Base-by-base conservation (phyloP, 1,139 yeast species). In the Magnusiomyces tetraspermus region DNA sequence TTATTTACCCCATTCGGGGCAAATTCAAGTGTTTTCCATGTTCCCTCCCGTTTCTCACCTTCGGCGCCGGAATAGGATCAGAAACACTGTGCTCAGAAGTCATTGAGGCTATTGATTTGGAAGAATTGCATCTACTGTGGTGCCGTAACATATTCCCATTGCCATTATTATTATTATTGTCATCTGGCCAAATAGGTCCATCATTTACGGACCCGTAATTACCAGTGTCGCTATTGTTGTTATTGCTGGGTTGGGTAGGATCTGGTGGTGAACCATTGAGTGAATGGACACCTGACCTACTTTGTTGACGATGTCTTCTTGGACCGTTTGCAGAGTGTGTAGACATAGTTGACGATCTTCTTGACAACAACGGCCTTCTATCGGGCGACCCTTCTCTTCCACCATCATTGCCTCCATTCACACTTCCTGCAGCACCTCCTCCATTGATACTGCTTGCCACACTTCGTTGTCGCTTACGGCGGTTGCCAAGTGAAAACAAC, bases 401-500 rank as follows among this genome's bases (percentile, higher is more conserved):
- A n/a, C n/a, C n/a, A n/a, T n/a, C n/a, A n/a, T n/a, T n/a, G n/a
- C n/a, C n/a, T 19, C 26, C 51, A 15, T 10, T 28, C 4, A 21
- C 43, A 36, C 30, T 45, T 21, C n/a, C 47, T 36, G 53, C 48
- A 6, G 24, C 24, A 30, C 49, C 36, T 13, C 45, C 49, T 19
- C 21, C 31, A 24, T 22, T 40, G 5, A 17, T 42, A 26, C 24
- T 41, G 13, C 22, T n/a, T n/a, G n/a, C n/a, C n/a, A n/a, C n/a
- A 24, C 36, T 28, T 5, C 13, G 44, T 24, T 31, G 26, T 28
- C n/a, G 43, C 36, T 36, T 42, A 55, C 48, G 40, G 54, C 52
- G n/a, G 3, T 54, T 49, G 15, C 60, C 57, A 48, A 59, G 55
- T 46, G 59, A 58, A 10, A 60, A 55, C 41, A 57, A 53, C 36